Evolutionary conservation across 1,139 yeast species (phyloP), one percentile per base, ranked within the genome.

Genomic region (Hanseniaspora gamundiae): DNA sequence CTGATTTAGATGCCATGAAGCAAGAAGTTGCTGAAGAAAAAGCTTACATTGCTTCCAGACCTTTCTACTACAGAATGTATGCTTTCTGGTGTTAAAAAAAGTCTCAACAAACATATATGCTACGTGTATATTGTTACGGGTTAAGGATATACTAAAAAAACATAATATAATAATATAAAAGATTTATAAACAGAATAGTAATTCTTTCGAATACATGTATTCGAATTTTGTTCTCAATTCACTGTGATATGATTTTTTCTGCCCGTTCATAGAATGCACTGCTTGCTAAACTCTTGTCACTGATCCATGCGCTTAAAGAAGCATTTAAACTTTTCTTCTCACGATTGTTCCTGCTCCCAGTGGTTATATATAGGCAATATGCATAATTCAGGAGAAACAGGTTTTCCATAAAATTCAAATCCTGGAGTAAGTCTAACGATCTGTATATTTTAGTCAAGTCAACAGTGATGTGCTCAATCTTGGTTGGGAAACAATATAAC

Each of bases 11-110:
- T 50, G 65, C 78, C 45, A 67, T 80, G 55, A 77, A 69, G 60
- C 82, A 77, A 61, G 87, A 80, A 63, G 62, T 79, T 52, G 77
- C 74, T 24, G 85, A 78, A 64, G 83, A 78, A 63, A 76, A 65
- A 54, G 81, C 75, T 11, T 64, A 57, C 49, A 50, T 76, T 49
- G 75, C 74, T 33, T 51, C 74, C 42, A 76, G 68, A 53, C 83
- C 83, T 39, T 62, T 66, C 50, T 74, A 65, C 59, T 68, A 64
- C 63, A 76, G 82, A 68, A 42, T 59, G 17, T 79, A 70, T 62
- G 61, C 62, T 41, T 70, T 70, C 66, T 78, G 82, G 81, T 78
- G 84, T 67, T 63, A 46, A 53, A 22, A n/a, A n/a, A n/a, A n/a
- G n/a, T n/a, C n/a, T n/a, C n/a, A n/a, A n/a, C n/a, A n/a, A n/a